Evolutionary conservation across 768 basidiomycete species (phyloP), one percentile per base, ranked within the genome.

Genomic region (Mycena filopes): DNA sequence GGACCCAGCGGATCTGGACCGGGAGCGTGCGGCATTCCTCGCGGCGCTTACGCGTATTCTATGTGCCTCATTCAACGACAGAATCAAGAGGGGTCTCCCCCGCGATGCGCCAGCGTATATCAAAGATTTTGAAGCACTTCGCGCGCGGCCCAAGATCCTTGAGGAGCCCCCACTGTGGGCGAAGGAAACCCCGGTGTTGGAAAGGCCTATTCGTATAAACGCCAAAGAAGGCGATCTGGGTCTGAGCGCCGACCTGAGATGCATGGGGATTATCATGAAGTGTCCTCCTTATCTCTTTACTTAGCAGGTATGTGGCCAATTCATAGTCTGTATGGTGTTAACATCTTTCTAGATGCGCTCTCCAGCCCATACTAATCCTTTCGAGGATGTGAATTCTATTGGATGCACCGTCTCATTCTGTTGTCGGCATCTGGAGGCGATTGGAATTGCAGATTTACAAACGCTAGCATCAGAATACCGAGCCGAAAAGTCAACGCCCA

Each of bases 81-180:
- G 73, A n/a, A 74, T 79, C 60, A 72, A 71, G 60, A 42, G 60
- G 43, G 77, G 78, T 25, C 68, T 79, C 10, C 78, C 76, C 11
- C 66, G 77, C 31, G 76, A 78, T 56, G 75, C 76, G 12, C 78
- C 78, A 36, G 70, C 75, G 4, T 74, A 80, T 48, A 68, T 76
- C 41, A 58, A 63, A 45, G 75, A 80, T 63, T 80, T 70, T 31
- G 70, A 71, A n/a, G 77, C 69, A 63, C 73, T 79, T 2, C 61
- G 67, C 53, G 63, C 68, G 21, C 71, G 74, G 43, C 77, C 75
- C 9, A 75, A 74, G 57, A 70, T 73, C 6, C 65, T 64, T 53
- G 78, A 79, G 62, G 60, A 38, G 11, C 62, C 70, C 26, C 76
- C 77, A 20, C 59, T 62, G 53, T 76, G 78, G 77, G 73, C 72